Base-by-base conservation (phyloP, 208 protist genomes). In the Leishmania tarentolae region DNA sequence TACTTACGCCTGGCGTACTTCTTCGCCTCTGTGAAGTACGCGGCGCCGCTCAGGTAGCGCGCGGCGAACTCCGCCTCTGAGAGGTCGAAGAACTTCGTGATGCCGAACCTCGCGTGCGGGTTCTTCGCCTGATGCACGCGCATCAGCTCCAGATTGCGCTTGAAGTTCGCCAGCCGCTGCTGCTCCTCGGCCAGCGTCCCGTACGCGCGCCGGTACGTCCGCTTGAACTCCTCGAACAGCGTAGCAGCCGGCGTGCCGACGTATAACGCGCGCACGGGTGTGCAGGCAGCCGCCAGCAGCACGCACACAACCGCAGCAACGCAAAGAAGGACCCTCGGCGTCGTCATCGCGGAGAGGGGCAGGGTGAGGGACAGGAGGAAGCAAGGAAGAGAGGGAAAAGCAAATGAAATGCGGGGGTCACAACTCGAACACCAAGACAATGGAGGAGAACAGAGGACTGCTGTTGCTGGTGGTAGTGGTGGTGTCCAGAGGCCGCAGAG, bases 11-110 rank as follows among this genome's bases (percentile, higher is more conserved):
- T 31, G 15, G 66, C 50, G 61, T 69, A 69, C 76, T 81, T 35
- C 80, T 80, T 77, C 59, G 83, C 76, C 40, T 57, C 53, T 17
- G 76, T 47, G 78, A 88, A 92, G 85, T 91, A 52, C 52, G 40
- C 74, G 17, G 65, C 86, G 53, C 82, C 85, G 83, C 86, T 89
- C 68, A 83, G 71, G 86, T 92, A 89, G 71, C 77, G 75, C 24
- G 57, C 19, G 35, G 68, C 70, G 80, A 96, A 92, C 82, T 94
- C 91, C 37, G 79, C 88, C 35, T 53, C 81, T 17, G 88, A 89
- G 57, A 93, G 68, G 87, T 96, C 91, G 40, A 89, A 91, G 87
- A 92, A 94, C 61, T 74, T 84, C 63, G 85, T 92, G 52, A 90
- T 75, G 50, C 85, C 86, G 79, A 94, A 94, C 56, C 63, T 83